Conservation (phyloP, 1,284 basidiomycete species). For the Cryptococcus amylolentus region DNA sequence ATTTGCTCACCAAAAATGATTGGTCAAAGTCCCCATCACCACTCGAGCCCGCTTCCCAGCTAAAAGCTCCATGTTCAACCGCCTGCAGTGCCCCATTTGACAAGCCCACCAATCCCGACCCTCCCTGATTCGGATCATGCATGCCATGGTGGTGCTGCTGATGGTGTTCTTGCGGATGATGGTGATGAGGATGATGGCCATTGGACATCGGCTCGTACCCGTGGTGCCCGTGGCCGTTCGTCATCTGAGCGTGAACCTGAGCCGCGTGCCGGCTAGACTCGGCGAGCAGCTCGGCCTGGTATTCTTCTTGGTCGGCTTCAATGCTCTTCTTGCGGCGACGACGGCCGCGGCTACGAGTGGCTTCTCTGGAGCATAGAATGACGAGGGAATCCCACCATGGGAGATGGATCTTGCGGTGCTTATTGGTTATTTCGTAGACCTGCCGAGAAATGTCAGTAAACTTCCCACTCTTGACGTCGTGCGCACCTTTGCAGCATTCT, state of each 20-base stretch:
- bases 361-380: slow-evolving; percentile 27
- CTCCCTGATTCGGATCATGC: slow-evolving; percentile 2
- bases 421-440: slow-evolving; percentile 25
- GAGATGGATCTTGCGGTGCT: slow-evolving; percentile 37
- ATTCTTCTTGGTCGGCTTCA: not conserved
- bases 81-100: not conserved
- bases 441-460: not conserved
- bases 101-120: slow-evolving; percentile 4
- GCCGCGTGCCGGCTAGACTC: not conserved
- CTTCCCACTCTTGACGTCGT: not conserved
- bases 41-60: slow-evolving; percentile 11
- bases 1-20: slow-evolving; percentile 26
- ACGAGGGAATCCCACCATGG: slow-evolving; percentile 35
- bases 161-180: not conserved
- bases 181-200: not conserved
- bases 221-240: not conserved
- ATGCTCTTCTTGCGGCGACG: not conserved
- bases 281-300: not conserved
- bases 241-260: not conserved
- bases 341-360: not conserved
- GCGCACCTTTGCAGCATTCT: slow-evolving; percentile 29
- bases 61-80: slow-evolving; percentile 11
- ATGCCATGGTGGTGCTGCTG: not conserved
- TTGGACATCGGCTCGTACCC: not conserved
- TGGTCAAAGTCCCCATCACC: slow-evolving; percentile 27